Conservation (phyloP, 306 rosid species). For the Ormosia emarginata region DNA sequence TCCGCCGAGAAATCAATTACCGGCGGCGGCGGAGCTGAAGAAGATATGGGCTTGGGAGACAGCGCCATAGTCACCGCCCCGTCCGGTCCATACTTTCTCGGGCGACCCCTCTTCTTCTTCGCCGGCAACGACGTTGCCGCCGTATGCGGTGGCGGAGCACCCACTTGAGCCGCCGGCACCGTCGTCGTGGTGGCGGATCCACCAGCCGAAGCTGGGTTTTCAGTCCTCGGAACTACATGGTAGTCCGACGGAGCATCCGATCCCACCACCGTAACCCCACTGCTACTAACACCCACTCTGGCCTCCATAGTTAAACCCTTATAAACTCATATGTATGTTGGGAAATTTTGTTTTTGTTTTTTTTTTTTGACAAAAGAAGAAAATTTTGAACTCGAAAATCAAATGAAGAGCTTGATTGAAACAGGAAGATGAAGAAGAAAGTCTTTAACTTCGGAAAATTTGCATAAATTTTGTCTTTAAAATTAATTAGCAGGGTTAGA, state of each 20-base stretch:
- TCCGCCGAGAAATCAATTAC: constrained; percentile 91
- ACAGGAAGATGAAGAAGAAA: constrained; percentile 18
- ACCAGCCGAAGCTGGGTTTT: constrained; percentile 38
- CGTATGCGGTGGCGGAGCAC: constrained; percentile 25
- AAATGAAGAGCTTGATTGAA: constrained; percentile 20
- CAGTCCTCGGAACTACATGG: constrained; percentile 82
- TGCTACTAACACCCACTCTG: constrained; percentile 57
- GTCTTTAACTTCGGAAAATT: constrained; percentile 22
- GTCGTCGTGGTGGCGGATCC: constrained; percentile 48
- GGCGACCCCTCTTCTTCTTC: constrained; percentile 96
- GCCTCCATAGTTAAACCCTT: constrained; percentile 64
- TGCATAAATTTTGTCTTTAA: constrained; percentile 11
- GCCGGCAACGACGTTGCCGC: constrained; percentile 33
- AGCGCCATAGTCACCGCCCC: constrained; percentile 74
- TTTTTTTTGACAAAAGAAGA: neutral
- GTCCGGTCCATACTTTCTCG: constrained; percentile 88
- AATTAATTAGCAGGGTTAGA: constrained; percentile 16
- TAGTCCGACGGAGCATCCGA: constrained; percentile 97
- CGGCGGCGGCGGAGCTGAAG: constrained; percentile 77
- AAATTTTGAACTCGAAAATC: constrained; percentile 9
- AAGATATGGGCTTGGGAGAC: constrained; percentile 91
- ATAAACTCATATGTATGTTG: constrained; percentile 10
- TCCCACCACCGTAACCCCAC: constrained; percentile 97
- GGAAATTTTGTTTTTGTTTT: too few relatives aligned
- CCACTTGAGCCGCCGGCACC: constrained; percentile 16